A percentile compares a stretch with the other conserved stretches of the same genome.
phyloP scores from a whole-genome alignment of 1,284 basidiomycete genomes.

The Agroathelia rolfsii region DNA sequence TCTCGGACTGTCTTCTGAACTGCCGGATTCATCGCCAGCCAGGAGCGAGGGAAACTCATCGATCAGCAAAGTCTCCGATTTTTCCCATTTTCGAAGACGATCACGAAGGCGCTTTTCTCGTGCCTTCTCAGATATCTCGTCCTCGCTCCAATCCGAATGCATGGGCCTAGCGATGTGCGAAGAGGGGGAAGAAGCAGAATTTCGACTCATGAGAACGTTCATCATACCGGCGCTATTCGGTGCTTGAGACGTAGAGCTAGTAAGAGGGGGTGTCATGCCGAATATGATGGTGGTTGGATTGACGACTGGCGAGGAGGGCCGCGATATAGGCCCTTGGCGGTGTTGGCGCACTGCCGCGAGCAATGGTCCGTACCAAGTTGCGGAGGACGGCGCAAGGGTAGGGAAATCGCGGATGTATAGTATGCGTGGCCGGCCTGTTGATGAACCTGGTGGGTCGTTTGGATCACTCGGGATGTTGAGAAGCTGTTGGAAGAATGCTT shows the following conservation, averaged over 20 bases:
- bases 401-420: constrained; percentile 77
- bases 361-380: constrained; percentile 73
- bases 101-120: constrained; percentile 61
- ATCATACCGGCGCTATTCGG: constrained; percentile 29
- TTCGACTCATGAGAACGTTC: constrained; percentile 31
- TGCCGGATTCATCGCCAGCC: constrained; percentile 26
- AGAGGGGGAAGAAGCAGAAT: constrained; percentile 14
- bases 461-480: constrained; percentile 43
- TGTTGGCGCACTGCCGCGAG: constrained; percentile 66
- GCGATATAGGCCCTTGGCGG: constrained; percentile 49
- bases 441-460: constrained; percentile 15
- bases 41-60: constrained; percentile 53
- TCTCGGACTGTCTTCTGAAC: constrained; percentile 23
- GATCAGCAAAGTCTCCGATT: constrained; percentile 38
- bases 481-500: constrained; percentile 64
- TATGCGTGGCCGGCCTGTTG: constrained; percentile 49
- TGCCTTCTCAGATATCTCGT: constrained; percentile 48
- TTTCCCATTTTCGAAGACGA: constrained; percentile 63
- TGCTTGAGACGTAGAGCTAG: constrained; percentile 21
- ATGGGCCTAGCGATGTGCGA: constrained; percentile 16
- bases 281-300: constrained; percentile 76
- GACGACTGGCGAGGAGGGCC: constrained; percentile 43
- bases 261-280: constrained; percentile 68
- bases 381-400: constrained; percentile 61
- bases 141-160: constrained; percentile 52